Base-by-base conservation (phyloP, 371 early-diverging fungal genomes). In the Mucor irregularis region DNA sequence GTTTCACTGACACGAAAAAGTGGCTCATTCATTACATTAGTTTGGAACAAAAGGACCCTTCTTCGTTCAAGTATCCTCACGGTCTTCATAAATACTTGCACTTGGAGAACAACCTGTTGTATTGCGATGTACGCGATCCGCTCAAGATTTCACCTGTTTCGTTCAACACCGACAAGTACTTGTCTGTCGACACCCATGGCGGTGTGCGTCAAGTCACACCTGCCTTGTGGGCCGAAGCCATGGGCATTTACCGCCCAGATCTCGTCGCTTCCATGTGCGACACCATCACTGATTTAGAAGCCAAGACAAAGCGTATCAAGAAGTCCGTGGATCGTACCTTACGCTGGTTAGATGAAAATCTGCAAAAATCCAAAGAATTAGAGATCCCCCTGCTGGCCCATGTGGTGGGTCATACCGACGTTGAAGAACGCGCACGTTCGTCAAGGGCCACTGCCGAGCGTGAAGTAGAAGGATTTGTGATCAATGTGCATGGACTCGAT, bases 81-180 rank as follows among this genome's bases (percentile, higher is more conserved):
- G 79, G 81, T 4, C 58, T 83, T 31, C 78, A 83, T 30, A 77
- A 81, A 47, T 87, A 76, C 53, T 59, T 85, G 2, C 68, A 85
- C 45, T 61, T 81, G 2, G 78, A 80, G 70, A 59, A 82, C 48
- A 50, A 72, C 56, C 49, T 84, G 38, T 53, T 88, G 5, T 71
- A 86, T 34, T 80, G 86, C 42, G 89, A 91, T 57, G 58, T 86
- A 16, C 81, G 85, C 9, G 92, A 91, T 61, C 78, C 90, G 2
- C 67, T 74, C 2, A 67, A 71, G 10, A 40, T 73, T 13, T 49
- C 49, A 11, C 76, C 82, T 7, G 59, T 74, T 7, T 67, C 84
- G 5, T 66, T 71, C 66, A 82, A 86, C 30, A 76, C 85, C 21
- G 88, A 87, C 37, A 83, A 84, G 53, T 78, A 74, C 56, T 76